Evolutionary conservation across 2,329 filamentous ascomycete genomes (phyloP), one percentile per base, ranked within the genome.

Genomic region (Sphaerulina musiva): DNA sequence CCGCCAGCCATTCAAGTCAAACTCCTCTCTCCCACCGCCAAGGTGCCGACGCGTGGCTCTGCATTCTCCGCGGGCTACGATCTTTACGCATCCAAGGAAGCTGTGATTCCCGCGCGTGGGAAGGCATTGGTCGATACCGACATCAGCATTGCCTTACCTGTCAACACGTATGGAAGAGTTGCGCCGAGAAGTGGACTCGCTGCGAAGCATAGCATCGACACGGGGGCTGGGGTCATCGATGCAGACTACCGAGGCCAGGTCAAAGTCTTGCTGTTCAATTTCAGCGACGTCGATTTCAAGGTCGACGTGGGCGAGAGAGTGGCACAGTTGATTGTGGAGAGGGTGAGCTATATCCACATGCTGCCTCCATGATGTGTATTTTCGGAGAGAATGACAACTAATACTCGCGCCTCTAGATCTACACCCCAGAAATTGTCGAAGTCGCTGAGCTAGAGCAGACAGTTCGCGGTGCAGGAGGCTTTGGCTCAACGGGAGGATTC

Each of bases 171-270:
- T 70, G 92, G 92, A 62, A 86, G 66, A 26, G 62, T 67, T 5
- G 66, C 64, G 6, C 64, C 64, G 42, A 38, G 63, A 43, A 68
- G 63, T 54, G 65, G 60, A 36, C 56, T 64, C 55, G 66, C 61
- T 52, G 67, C 59, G 57, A 98, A 98, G 77, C 84, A 97, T 76
- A 93, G 91, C 74, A 97, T 98, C 70, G 90, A 96, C 72, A 93
- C 88, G 0, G 90, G 95, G 59, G 93, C 93, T 0, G 93, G 93
- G 51, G 93, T 98, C 60, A 97, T 98, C 65, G 93, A 98, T 72
- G 91, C 92, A 34, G 93, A 98, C 73, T 98, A 98, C 77, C 82
- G 93, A 36, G 93, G 93, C 17, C 87, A 87, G 63, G 86, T 98
- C 66, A 95, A 95, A 78, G 87, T 98, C 26, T 79, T 98, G 62